These are phyloP conservation scores for Cyphellophora attinorum DNA, from an alignment of 2,329 filamentous ascomycete genomes.

Conservation along the genomic window DNA sequence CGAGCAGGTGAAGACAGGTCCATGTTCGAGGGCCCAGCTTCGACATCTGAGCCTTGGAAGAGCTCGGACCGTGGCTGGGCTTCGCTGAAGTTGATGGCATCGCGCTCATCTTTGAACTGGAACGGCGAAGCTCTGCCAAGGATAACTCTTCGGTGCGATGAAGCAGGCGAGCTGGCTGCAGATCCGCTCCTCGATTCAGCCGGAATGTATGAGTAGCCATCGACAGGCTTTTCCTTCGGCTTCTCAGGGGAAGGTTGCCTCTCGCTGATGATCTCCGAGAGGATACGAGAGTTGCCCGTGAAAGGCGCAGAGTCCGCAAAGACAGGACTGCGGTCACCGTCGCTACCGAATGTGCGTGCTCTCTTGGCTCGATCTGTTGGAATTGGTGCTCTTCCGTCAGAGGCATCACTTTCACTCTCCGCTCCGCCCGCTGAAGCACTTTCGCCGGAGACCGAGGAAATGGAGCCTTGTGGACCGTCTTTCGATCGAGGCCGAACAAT, in stretches of 20 bases:
- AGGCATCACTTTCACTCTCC: conserved; percentile 42
- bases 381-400: conserved; percentile 53
- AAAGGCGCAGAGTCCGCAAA: conserved; percentile 51
- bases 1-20: too few relatives aligned
- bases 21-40: too few relatives aligned
- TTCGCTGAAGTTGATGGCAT: conserved; percentile 40
- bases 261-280: conserved; percentile 11
- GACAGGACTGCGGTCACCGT: conserved; percentile 62
- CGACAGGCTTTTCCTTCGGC: conserved; percentile 7
- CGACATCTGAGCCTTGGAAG: neutral
- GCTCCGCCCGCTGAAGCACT: conserved; percentile 38
- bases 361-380: conserved; percentile 65
- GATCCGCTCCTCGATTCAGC: conserved; percentile 13
- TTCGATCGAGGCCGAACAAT: conserved; percentile 43
- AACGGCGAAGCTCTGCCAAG: conserved; percentile 44
- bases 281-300: conserved; percentile 9
- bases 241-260: conserved; percentile 5
- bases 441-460: conserved; percentile 28
- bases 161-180: neutral
- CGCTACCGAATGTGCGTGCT: conserved; percentile 50
- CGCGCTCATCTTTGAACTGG: conserved; percentile 44
- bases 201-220: conserved; percentile 19
- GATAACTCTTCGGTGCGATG: neutral
- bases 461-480: conserved; percentile 3
- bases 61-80: conserved; percentile 34